Evolutionary conservation across 1,139 yeast genomes (phyloP), one percentile per base, ranked within the genome.

Genomic region (Debaryomyces robertsiae): DNA sequence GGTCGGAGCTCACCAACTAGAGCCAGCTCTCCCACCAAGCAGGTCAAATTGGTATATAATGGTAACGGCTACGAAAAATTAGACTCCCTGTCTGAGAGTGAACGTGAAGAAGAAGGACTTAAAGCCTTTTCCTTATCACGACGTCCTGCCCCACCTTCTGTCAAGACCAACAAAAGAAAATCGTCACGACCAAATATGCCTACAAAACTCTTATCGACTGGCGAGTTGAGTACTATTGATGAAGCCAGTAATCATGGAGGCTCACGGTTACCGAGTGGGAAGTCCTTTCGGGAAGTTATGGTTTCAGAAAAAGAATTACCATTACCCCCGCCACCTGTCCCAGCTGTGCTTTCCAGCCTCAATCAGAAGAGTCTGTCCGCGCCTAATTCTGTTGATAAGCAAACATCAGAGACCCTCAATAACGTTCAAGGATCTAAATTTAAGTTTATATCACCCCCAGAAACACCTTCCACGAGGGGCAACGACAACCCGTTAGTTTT

Each of bases 171-270:
- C 39, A 57, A 50, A 11, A 42, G 56, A 6, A 59, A 57, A 32
- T 49, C 58, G 3, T 49, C 47, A 38, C 59, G 55, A 39, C 43
- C 49, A 9, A 46, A 46, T 1, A 43, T 47, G 24, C 55, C 52
- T 29, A 47, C 50, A 10, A 54, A 50, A 17, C 38, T 48, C 10
- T 39, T 54, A 39, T 47, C 53, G 13, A 49, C 49, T 3, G 75
- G 70, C 47, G 74, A 66, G 36, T 60, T 73, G 42, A 73, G 78
- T 50, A 62, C 70, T 11, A 72, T 73, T 27, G 76, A 72, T 48
- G 78, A 73, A 45, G 63, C 74, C 9, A 55, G 55, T 38, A 50
- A 53, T 32, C 58, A 53, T 22, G 58, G 54, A 9, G 55, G 61
- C 39, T 65, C 73, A 3, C 55, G 74, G 46, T 46, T 45, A 10